phyloP scores from a whole-genome alignment of 148 eudicot genomes.

The Pharnaceum exiguum region DNA sequence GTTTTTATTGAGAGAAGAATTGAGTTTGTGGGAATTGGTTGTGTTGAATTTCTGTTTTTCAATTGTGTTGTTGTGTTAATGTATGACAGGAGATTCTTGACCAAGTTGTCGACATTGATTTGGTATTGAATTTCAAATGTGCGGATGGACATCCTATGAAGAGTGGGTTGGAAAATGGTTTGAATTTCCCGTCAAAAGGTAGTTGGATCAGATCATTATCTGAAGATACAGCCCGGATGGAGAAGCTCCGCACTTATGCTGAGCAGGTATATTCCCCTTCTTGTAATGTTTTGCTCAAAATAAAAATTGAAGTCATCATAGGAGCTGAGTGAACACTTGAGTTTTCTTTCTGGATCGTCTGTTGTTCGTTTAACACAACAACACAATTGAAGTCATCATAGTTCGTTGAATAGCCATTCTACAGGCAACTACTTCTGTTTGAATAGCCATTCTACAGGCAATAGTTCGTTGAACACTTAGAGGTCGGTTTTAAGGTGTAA shows the following conservation, averaged over 20 bases:
- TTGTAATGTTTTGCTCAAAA: no score
- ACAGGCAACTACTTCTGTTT: no score
- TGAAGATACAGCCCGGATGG: slow-evolving; percentile 36
- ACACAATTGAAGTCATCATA: no score
- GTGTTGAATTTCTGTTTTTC: neutral
- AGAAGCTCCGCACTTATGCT: slow-evolving; percentile 49
- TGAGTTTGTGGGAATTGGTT: neutral
- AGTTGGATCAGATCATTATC: slow-evolving; percentile 28
- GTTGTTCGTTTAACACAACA: no score
- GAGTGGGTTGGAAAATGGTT: slow-evolving; percentile 25
- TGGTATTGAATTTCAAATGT: slow-evolving; percentile 82
- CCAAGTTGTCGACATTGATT: slow-evolving; percentile 71
- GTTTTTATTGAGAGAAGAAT: neutral
- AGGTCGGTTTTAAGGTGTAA: no score
- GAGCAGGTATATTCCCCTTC: slow-evolving; percentile 65
- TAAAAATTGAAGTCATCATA: no score
- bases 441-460: no score
- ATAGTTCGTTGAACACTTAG: no score
- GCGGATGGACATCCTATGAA: slow-evolving; percentile 33
- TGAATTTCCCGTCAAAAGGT: slow-evolving; percentile 27
- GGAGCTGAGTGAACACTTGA: no score
- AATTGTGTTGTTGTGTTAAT: slow-evolving; percentile 1
- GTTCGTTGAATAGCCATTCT: no score
- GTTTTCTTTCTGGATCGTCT: no score
- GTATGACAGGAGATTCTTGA: slow-evolving; percentile 78